These are phyloP conservation scores for Aureobasidium sp. DNA, from an alignment of 2,329 filamentous ascomycete genomes.

Conservation along the genomic window DNA sequence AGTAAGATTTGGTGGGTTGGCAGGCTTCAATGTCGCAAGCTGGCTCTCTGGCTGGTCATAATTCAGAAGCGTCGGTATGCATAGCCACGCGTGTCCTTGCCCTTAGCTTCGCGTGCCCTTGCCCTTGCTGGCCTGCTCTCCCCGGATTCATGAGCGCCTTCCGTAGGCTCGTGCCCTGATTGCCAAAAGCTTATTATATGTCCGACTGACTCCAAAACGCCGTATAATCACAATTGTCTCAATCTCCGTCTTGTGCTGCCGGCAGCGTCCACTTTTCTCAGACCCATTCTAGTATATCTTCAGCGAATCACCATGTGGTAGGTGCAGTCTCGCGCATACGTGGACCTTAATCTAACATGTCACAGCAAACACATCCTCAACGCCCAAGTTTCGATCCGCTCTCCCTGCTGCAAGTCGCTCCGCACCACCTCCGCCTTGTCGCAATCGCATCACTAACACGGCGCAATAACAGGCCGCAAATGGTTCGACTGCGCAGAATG, in stretches of 20 bases:
- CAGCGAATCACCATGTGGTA: constrained; percentile 25
- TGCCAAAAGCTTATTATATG: constrained; percentile 6
- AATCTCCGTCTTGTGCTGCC: background rate
- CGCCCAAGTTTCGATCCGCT: constrained; percentile 92
- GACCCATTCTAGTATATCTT: background rate
- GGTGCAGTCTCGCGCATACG: background rate
- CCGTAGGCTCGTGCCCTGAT: background rate
- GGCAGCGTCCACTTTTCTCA: background rate
- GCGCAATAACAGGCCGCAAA: constrained; percentile 59
- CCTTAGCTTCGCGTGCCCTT: background rate
- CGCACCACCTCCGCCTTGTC: background rate
- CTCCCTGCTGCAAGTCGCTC: constrained; percentile 72
- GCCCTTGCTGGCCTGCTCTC: background rate
- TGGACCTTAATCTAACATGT: constrained; percentile 1
- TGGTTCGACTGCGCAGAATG: constrained; percentile 99
- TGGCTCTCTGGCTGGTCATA: background rate
- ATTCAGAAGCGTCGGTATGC: background rate
- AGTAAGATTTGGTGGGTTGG: background rate
- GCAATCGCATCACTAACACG: constrained; percentile 13
- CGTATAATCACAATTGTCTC: background rate
- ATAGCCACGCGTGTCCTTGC: constrained; percentile 6
- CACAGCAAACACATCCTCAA: constrained; percentile 94
- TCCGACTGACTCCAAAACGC: background rate
- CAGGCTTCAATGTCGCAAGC: constrained; percentile 3
- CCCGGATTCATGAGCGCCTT: background rate